Conservation (phyloP, 306 rosid genomes). For the Cucurbita pepo region DNA sequence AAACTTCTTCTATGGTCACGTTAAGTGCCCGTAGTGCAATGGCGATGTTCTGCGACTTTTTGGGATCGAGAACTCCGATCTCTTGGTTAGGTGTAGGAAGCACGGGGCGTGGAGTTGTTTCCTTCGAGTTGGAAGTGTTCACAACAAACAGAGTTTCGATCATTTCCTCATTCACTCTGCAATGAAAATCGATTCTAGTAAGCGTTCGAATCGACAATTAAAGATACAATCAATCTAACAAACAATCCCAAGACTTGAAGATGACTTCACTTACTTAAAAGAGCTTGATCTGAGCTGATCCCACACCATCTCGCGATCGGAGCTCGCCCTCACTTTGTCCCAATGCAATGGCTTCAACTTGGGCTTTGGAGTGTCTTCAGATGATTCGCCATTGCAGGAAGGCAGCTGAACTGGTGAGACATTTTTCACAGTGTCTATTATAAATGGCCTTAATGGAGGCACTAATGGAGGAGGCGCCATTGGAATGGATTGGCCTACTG, state of each 20-base stretch:
- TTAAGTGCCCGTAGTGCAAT: conserved; percentile 71
- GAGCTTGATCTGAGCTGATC: conserved; percentile 93
- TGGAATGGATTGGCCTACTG: conserved; percentile 14
- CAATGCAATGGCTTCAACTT: conserved; percentile 91
- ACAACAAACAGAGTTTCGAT: conserved; percentile 70
- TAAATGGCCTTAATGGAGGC: conserved; percentile 35
- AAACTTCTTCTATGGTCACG: conserved; percentile 74
- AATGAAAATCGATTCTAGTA: conserved; percentile 5
- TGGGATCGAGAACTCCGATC: conserved; percentile 71
- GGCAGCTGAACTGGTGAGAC: conserved; percentile 60
- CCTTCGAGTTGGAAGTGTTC: conserved; percentile 38
- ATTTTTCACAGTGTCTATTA: conserved; percentile 12
- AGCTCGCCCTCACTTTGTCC: conserved; percentile 97
- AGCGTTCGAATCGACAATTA: background rate
- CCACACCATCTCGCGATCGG: conserved; percentile 98
- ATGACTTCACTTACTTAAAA: conserved; percentile 42
- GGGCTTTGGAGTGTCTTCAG: conserved; percentile 47
- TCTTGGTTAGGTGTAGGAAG: conserved; percentile 33
- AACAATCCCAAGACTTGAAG: background rate
- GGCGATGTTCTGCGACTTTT: conserved; percentile 83
- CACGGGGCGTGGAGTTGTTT: conserved; percentile 31
- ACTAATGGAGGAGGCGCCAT: conserved; percentile 20
- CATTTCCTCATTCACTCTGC: conserved; percentile 94
- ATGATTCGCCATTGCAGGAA: conserved; percentile 18
- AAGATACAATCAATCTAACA: background rate